Base-by-base conservation (phyloP, 495 filamentous ascomycete species). In the Cercophora newfieldiana region DNA sequence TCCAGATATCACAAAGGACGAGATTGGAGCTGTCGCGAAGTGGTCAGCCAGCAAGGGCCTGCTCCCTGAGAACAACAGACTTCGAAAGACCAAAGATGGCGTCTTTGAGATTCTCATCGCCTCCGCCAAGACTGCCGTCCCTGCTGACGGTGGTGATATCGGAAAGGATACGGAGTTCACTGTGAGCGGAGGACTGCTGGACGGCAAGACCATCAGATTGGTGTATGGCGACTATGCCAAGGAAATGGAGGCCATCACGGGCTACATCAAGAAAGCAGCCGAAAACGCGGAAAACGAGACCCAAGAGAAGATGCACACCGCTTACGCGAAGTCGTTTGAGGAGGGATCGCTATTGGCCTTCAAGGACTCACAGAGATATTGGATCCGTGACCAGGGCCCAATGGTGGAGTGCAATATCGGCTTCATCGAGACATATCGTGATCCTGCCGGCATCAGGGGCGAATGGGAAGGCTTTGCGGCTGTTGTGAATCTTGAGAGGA, bases 381-480 rank as follows among this genome's bases (percentile, higher is more conserved):
- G 95, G 95, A 94, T 99, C 51, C 87, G 90, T 59, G 94, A 99
- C 68, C 91, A 94, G 65, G 90, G 92, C 18, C 95, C 95, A 7
- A 88, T 86, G 75, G 88, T 99, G 19, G 95, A 98, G 76, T 90
- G 85, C 19, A 94, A 98, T 75, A 87, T 98, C 63, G 95, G 95
- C 1, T 99, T 98, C 71, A 90, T 99, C 48, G 95, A 99, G 79
- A 97, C 94, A 0, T 99, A 98, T 73, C 86, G 95, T 58, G 95
- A 99, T 74, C 95, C 95, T 0, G 90, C 92, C 61, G 94, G 95
- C 54, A 87, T 97, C 12, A 84, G 94, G 59, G 94, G 91, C n/a
- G 95, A 99, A 74, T 99, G 95, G 95, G 94, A 98, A 76, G 94
- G 93, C 0, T 95, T 97, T 71, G 91, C 91, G 59, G 90, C 90